Evolutionary conservation across 345 rosid genomes (phyloP).

Genomic region (Bruguiera parviflora): DNA sequence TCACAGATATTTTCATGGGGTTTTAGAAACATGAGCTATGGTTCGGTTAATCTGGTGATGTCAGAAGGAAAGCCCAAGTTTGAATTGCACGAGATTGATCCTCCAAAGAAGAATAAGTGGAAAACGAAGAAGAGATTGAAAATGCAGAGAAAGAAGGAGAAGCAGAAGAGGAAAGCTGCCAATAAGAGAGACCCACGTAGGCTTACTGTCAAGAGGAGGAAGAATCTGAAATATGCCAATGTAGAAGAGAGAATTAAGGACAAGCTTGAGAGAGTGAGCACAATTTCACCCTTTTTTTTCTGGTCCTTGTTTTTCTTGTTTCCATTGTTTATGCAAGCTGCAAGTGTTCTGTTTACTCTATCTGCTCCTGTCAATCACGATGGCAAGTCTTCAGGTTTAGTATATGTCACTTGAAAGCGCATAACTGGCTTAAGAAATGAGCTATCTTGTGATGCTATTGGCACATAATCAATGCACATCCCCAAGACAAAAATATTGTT

Average conservation of each 20-base stretch:
- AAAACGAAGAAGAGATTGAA: slow-evolving; percentile 68
- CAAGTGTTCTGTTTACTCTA: background rate
- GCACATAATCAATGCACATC: no score
- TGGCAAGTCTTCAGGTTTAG: no score
- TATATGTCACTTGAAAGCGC: no score
- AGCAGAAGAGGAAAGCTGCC: slow-evolving; percentile 73
- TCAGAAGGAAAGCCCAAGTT: slow-evolving; percentile 91
- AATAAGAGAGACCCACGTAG: slow-evolving; percentile 76
- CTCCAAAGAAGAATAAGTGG: slow-evolving; percentile 91
- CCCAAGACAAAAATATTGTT: no score
- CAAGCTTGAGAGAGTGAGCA: slow-evolving; percentile 77
- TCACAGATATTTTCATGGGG: slow-evolving; percentile 26
- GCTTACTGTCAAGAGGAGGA: slow-evolving; percentile 66
- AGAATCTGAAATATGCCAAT: slow-evolving; percentile 57
- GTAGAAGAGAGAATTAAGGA: slow-evolving; percentile 68
- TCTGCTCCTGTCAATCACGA: no score
- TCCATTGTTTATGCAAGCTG: background rate
- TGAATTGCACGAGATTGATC: slow-evolving; percentile 58
- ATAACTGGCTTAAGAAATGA: no score
- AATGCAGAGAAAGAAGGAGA: slow-evolving; percentile 69
- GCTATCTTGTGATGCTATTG: no score
- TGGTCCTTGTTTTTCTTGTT: background rate
- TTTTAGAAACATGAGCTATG: slow-evolving; percentile 53
- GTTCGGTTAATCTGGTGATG: slow-evolving; percentile 68
- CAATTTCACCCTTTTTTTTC: background rate